Base-by-base conservation (phyloP, 23 red algal species). In the Gracilaria domingensis region DNA sequence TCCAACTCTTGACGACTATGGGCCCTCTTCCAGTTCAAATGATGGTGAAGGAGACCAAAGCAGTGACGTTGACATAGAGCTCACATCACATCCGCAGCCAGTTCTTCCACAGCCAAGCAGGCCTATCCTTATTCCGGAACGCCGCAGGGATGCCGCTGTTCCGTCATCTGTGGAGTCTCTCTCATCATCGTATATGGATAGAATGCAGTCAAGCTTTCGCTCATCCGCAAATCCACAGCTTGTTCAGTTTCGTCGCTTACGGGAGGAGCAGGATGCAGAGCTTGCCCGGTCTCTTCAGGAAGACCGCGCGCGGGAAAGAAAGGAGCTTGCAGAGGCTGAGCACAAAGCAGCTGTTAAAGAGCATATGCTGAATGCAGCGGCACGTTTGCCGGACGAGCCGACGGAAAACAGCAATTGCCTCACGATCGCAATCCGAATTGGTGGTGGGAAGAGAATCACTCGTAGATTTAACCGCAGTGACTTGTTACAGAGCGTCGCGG, bases 201-300 rank as follows among this genome's bases (percentile, higher is more conserved):
- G 87, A 18, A 81, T 90, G 73, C 45, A 80, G n/a, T 90, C 87
- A 30, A 48, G 74, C n/a, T 56, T 90, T 1, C 87, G 87, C 59
- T 90, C 87, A 17, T 80, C 51, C 33, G 45, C 53, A 44, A 42
- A 90, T 71, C 87, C 87, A 11, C n/a, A 47, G 35, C 87, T 90
- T 8, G 45, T 60, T 26, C 75, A 90, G 37, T 70, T 53, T 28
- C 73, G 87, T 20, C 87, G 87, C 17, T 36, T 90, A 23, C 73
- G 87, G 16, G 48, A 65, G 20, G 13, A 80, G 42, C 87, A 90
- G 48, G 87, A 90, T 30, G 87, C 53, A 8, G 87, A 90, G 44
- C 74, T 90, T 24, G 74, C 73, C 5, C 55, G 55, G 3, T 66
- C 87, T 0, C 30, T 90, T 12, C 71, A 90, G 36, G 58, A 81